phyloP scores from a whole-genome alignment of 805 yeast species.

The Candida tibetensis region DNA sequence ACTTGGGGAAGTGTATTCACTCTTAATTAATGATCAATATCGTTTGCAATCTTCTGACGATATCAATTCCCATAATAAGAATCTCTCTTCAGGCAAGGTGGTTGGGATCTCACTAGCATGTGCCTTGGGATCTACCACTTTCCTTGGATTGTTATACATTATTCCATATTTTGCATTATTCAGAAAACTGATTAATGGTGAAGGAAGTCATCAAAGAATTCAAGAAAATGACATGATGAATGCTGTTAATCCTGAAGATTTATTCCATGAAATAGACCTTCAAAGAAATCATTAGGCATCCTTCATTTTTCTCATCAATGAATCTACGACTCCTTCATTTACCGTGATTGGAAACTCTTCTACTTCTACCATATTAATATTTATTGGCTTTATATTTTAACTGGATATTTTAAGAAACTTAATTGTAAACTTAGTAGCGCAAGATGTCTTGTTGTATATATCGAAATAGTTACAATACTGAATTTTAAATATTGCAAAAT shows the following conservation, averaged over 20 bases:
- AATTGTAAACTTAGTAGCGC: too few species aligned
- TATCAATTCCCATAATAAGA: constrained; percentile 14
- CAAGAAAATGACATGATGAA: constrained; percentile 45
- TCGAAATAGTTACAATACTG: too few species aligned
- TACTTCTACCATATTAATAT: neutral
- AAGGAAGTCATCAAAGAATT: constrained; percentile 29
- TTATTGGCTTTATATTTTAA: neutral
- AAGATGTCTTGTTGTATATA: too few species aligned
- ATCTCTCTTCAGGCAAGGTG: constrained; percentile 38
- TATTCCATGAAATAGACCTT: constrained; percentile 44
- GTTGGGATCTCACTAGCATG: constrained; percentile 46
- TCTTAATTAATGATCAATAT: constrained; percentile 34
- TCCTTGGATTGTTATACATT: constrained; percentile 39
- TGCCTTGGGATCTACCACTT: constrained; percentile 42
- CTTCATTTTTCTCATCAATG: neutral
- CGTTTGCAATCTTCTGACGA: constrained; percentile 37
- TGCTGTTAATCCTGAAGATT: constrained; percentile 42
- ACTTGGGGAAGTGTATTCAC: constrained; percentile 29
- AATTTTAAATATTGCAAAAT: too few species aligned
- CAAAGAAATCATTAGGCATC: constrained; percentile 28
- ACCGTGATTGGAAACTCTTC: neutral
- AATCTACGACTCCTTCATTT: too few species aligned
- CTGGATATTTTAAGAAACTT: too few species aligned
- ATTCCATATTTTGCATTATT: constrained; percentile 39
- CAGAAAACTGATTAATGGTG: constrained; percentile 23